A percentile compares a stretch with the other conserved stretches of the same genome.
phyloP scores from a whole-genome alignment of 768 basidiomycete genomes.

The Suillus cothurnatus region DNA sequence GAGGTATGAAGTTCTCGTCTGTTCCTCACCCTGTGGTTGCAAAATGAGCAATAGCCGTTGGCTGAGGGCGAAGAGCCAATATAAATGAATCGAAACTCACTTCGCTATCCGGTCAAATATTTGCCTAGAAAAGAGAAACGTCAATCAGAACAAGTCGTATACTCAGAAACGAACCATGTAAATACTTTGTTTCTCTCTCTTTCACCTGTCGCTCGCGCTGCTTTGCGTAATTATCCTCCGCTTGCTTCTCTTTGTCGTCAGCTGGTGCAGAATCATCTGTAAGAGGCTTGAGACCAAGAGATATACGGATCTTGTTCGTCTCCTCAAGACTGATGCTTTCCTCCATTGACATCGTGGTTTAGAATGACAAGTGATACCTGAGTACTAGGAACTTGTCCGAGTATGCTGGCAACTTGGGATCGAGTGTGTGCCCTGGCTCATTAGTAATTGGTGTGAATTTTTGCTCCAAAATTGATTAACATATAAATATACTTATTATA shows the following conservation, averaged over 20 bases:
- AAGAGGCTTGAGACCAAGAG: slow-evolving; percentile 91
- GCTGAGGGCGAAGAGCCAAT: slow-evolving; percentile 1
- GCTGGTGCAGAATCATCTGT: slow-evolving; percentile 75
- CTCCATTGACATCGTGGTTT: slow-evolving; percentile 65
- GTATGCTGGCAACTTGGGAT: not conserved
- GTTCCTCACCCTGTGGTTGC: slow-evolving; percentile 83
- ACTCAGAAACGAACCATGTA: slow-evolving; percentile 27
- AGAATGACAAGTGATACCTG: not conserved
- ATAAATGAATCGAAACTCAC: slow-evolving; percentile 58
- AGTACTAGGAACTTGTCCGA: not conserved
- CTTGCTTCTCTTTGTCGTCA: slow-evolving; percentile 78
- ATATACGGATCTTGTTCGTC: slow-evolving; percentile 95
- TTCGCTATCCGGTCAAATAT: slow-evolving; percentile 80
- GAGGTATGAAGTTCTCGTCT: slow-evolving; percentile 88
- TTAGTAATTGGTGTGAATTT: not conserved
- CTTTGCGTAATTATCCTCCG: slow-evolving; percentile 84
- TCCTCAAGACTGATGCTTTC: slow-evolving; percentile 91
- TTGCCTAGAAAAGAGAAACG: slow-evolving; percentile 47
- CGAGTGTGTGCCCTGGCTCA: not conserved
- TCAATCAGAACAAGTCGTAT: slow-evolving; percentile 20
- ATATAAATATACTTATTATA: no score
- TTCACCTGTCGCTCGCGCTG: slow-evolving; percentile 68
- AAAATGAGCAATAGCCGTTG: slow-evolving; percentile 37
- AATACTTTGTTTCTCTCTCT: slow-evolving; percentile 78
- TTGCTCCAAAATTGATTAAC: not conserved